Conservation (phyloP, 164 flowering plant genomes). For the Buxus sempervirens region DNA sequence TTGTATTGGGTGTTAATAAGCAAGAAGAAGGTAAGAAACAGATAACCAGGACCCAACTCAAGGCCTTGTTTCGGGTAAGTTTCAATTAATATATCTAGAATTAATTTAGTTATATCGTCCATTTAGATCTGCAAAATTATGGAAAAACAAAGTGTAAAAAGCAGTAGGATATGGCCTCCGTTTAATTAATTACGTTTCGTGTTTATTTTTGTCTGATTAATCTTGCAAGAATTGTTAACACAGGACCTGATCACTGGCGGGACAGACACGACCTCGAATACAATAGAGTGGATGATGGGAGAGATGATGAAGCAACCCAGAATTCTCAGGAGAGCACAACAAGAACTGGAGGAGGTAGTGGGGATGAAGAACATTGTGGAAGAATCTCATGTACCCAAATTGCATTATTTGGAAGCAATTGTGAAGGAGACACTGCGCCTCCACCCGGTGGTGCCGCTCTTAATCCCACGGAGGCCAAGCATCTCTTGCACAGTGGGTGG, state of each 20-base stretch:
- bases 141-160: too few species aligned
- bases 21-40: neutral
- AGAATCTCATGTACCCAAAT: too few species aligned
- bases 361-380: too few species aligned
- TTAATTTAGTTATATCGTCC: too few species aligned
- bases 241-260: too few species aligned
- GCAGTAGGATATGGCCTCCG: too few species aligned
- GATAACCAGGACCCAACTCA: neutral
- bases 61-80: neutral
- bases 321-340: conserved; percentile 16
- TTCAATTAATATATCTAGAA: neutral
- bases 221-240: too few species aligned
- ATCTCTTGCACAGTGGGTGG: conserved; percentile 15
- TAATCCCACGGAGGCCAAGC: conserved; percentile 1
- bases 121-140: too few species aligned
- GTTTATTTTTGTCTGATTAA: conserved; percentile 21
- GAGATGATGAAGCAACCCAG: conserved; percentile 21
- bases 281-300: conserved; percentile 22
- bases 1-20: conserved; percentile 11
- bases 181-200: conserved; percentile 9
- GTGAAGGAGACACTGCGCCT: too few species aligned
- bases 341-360: conserved; percentile 20
- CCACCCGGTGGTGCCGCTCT: conserved; percentile 21
- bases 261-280: too few species aligned
- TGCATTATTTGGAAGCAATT: too few species aligned